These are phyloP conservation scores for Scalesia atractyloides DNA, from an alignment of 129 eudicot genomes.

Conservation along the genomic window DNA sequence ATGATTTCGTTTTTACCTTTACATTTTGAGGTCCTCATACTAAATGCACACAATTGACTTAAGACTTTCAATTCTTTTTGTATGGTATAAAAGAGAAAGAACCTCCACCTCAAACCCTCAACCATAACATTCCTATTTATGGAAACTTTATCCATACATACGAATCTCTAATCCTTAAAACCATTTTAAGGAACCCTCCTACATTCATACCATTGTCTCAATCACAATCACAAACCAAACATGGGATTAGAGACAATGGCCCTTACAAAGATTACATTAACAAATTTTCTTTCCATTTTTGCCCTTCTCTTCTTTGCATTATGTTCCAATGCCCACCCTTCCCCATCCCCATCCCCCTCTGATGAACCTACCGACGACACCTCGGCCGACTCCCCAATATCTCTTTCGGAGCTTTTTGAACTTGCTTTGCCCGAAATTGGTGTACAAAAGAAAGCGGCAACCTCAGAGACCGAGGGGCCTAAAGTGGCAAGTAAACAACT, in stretches of 20 bases:
- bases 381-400: neutral
- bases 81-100: constrained; percentile 3
- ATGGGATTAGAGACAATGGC: constrained; percentile 32
- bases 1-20: too few relatives aligned
- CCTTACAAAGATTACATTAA: constrained; percentile 15
- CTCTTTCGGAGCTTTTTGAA: constrained; percentile 27
- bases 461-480: neutral
- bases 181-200: neutral
- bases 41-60: neutral
- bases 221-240: neutral
- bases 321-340: neutral
- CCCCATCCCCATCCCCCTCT: neutral
- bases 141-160: constrained; percentile 25
- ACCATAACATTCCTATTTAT: constrained; percentile 28
- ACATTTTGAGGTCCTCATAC: neutral
- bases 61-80: neutral
- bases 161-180: constrained; percentile 14
- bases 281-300: constrained; percentile 20
- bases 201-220: constrained; percentile 25
- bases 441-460: constrained; percentile 16
- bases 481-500: constrained; percentile 37
- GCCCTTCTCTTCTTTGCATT: constrained; percentile 11
- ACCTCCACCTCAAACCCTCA: constrained; percentile 26
- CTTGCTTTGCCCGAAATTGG: constrained; percentile 25
- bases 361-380: neutral